Evolutionary conservation across 1,139 yeast species (phyloP), one percentile per base, ranked within the genome.

Genomic region (Taphrina sp.): DNA sequence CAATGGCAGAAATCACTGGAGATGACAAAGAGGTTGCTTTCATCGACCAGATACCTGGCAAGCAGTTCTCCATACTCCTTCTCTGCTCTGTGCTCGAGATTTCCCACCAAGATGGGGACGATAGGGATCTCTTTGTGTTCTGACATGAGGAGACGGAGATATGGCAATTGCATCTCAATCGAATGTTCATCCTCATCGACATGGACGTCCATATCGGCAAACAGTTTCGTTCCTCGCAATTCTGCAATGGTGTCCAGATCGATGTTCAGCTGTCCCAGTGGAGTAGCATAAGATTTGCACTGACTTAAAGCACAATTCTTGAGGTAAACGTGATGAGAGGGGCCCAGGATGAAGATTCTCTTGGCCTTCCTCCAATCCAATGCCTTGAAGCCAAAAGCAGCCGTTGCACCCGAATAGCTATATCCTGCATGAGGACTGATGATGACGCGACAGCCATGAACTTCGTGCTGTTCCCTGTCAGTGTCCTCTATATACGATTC

Each of bases 1-100:
- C 98, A 92, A 66, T 92, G 98, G 67, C 97, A 90, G 66, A 92
- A 94, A 70, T 92, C 99, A 1, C 95, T 81, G 65, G 95, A 85
- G 3, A 92, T 76, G 23, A 87, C 80, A 69, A 92, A 85, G 1
- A 88, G 82, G 65, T 82, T 84, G 33, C 71, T 70, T 22, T 76
- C 75, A 63, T 83, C 79, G 2, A 67, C 69, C 56, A 88, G 67
- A 63, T 76, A 85, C 1, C 83, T 81, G 10, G 71, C 68, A 52
- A 92, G 71, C 0, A 73, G 63, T 1, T 67, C 63, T 0, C 84
- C 83, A 19, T 85, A 66, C 20, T 70, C 68, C 12, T 66, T 64
- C 56, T 79, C 80, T 45, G 77, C 72, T 1, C 62, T 62, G 10
- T 72, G 70, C 56, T 78, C 79, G 52, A 83, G 72, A 19, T 80